Percentiles rank a stretch among this genome's conserved stretches.
These are phyloP conservation scores for Melampsora larici-populina DNA, from an alignment of 1,284 basidiomycete genomes.

Conservation along the genomic window DNA sequence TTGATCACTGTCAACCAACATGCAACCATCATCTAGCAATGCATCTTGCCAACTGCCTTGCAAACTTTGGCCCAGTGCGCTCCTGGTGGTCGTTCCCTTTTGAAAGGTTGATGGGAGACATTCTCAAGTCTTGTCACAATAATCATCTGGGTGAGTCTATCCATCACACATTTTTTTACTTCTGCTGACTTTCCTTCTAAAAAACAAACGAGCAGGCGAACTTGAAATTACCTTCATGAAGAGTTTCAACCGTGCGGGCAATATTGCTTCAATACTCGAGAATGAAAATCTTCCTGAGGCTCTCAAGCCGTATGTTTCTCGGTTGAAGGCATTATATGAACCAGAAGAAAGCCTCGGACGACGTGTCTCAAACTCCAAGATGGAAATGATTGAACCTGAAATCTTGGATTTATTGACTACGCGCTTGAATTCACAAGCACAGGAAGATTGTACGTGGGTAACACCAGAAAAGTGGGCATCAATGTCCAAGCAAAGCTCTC, in stretches of 20 bases:
- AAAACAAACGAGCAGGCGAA: background rate
- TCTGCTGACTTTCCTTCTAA: background rate
- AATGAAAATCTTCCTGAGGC: too few species aligned
- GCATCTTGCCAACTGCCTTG: conserved; percentile 7
- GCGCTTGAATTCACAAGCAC: too few species aligned
- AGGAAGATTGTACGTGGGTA: too few species aligned
- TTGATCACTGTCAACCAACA: background rate
- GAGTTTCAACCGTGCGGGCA: background rate
- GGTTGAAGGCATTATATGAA: too few species aligned
- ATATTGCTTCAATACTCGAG: background rate
- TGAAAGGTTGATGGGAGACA: conserved; percentile 19
- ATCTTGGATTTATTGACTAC: too few species aligned
- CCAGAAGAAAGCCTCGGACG: too few species aligned
- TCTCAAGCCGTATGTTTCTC: too few species aligned
- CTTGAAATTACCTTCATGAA: conserved; percentile 4
- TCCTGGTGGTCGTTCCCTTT: conserved; percentile 20
- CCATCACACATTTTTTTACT: background rate
- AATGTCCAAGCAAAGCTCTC: too few species aligned
- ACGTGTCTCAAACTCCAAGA: too few species aligned
- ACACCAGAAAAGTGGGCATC: too few species aligned
- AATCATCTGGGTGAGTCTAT: conserved; percentile 8
- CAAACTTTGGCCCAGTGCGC: conserved; percentile 18
- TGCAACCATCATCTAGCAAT: conserved; percentile 12
- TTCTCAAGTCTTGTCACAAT: conserved; percentile 7
- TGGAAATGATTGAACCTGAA: too few species aligned